These are phyloP conservation scores for Fraxinus excelsior DNA, from an alignment of 257 asterid genomes.

Conservation along the genomic window DNA sequence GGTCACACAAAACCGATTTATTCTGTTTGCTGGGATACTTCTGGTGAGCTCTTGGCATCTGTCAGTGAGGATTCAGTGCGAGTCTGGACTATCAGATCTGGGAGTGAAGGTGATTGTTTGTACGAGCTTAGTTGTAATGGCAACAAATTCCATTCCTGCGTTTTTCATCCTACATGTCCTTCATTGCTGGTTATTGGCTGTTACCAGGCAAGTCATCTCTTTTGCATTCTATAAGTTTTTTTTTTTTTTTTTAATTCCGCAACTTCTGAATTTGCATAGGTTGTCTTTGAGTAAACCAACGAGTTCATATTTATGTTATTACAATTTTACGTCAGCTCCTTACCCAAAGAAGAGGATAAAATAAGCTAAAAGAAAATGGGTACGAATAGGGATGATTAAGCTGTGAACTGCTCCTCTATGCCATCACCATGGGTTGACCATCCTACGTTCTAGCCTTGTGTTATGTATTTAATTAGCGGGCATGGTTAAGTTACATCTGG, in stretches of 20 bases:
- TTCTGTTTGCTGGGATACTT: constrained; percentile 85
- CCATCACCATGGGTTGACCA: too few relatives aligned
- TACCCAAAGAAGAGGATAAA: not conserved
- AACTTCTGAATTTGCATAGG: not conserved
- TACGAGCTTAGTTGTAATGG: constrained; percentile 89
- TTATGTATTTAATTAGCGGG: too few relatives aligned
- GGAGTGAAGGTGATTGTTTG: constrained; percentile 79
- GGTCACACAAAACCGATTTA: constrained; percentile 76
- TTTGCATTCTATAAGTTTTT: not conserved
- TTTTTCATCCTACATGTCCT: constrained; percentile 83
- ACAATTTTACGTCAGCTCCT: not conserved
- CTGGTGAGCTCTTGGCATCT: constrained; percentile 88
- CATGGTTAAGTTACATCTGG: too few relatives aligned
- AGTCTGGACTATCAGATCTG: constrained; percentile 86
- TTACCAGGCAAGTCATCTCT: constrained; percentile 72
- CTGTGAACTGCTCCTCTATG: too few relatives aligned
- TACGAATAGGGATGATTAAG: not conserved
- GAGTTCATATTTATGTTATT: not conserved
- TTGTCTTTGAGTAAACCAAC: not conserved
- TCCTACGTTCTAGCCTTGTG: too few relatives aligned
- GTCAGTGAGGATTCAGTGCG: constrained; percentile 88
- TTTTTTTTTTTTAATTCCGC: not conserved
- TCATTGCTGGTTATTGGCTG: constrained; percentile 90
- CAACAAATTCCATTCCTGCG: constrained; percentile 85
- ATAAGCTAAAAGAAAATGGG: not conserved